Evolutionary conservation across 805 yeast genomes (phyloP), one percentile per base, ranked within the genome.

Genomic region (Hanseniaspora mollemarum): DNA sequence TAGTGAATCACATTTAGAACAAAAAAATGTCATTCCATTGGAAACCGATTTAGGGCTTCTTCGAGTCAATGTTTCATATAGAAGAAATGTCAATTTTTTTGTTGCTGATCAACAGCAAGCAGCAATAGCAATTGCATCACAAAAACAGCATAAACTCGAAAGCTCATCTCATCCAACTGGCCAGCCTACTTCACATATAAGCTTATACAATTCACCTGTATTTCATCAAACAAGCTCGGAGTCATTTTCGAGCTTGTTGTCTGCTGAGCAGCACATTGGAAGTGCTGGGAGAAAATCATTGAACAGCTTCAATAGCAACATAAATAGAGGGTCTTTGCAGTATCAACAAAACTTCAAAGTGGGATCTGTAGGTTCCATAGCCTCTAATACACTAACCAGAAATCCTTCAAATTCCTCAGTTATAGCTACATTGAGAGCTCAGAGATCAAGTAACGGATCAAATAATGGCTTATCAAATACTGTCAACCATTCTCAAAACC

Each of bases 41-140:
- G 71, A 74, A 51, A 86, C 96, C 0, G 78, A 83, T 7, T 70
- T 77, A 42, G 98, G 98, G 0, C 69, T 81, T 1, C 65, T 90
- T 48, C 72, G 77, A 53, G 74, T 85, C 6, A 78, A 92, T 0
- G 92, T 86, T 0, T 81, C 94, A 1, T 90, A 83, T 59, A 73
- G 98, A 52, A 73, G 70, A 36, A 82, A 87, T 60, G 72, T 78
- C 55, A 74, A 76, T 43, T 90, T 90, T 65, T 67, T 73, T 36
- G 67, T 87, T 10, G 76, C 73, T 54, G 87, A 81, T 57, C 51
- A 76, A 76, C 38, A 92, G 19, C 35, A 42, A 8, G 18, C n/a
- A 15, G 32, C 15, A 5, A 5, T 21, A 24, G 19, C 25, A 25
- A 21, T 22, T 7, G 9, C 15, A 16, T 16, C 44, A 16, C 32